phyloP scores from a whole-genome alignment of 2,329 filamentous ascomycete species.

The Stagonosporopsis cucurbitacearum region DNA sequence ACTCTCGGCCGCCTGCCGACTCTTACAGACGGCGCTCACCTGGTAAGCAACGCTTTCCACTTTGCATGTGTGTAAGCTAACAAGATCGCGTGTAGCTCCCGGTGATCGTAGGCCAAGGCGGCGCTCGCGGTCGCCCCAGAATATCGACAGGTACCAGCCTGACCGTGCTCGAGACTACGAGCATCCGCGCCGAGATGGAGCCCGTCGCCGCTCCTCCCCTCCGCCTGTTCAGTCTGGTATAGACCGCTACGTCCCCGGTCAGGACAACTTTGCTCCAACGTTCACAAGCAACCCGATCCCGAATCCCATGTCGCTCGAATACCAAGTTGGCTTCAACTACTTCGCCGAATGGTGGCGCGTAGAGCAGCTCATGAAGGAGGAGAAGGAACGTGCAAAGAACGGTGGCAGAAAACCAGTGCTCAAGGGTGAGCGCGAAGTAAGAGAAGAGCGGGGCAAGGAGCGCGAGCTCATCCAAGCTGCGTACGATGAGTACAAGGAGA shows the following conservation, averaged over 20 bases:
- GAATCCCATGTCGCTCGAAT: slow-evolving; percentile 75
- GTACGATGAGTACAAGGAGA: slow-evolving; percentile 70
- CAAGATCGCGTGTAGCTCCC: slow-evolving; percentile 21
- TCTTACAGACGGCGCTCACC: slow-evolving; percentile 68
- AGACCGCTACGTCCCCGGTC: slow-evolving; percentile 83
- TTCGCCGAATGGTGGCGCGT: slow-evolving; percentile 87
- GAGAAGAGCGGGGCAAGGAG: slow-evolving; percentile 80
- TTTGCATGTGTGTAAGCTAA: slow-evolving; percentile 11
- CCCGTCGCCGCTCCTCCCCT: slow-evolving; percentile 65
- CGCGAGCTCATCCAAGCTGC: slow-evolving; percentile 76
- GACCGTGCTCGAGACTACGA: slow-evolving; percentile 74
- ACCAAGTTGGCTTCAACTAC: slow-evolving; percentile 84
- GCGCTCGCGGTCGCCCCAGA: slow-evolving; percentile 74
- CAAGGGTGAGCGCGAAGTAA: slow-evolving; percentile 68
- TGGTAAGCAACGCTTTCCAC: slow-evolving; percentile 58
- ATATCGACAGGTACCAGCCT: slow-evolving; percentile 80
- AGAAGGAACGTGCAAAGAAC: slow-evolving; percentile 73
- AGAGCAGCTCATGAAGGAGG: slow-evolving; percentile 82
- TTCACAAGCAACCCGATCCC: slow-evolving; percentile 69
- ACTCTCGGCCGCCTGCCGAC: slow-evolving; percentile 59
- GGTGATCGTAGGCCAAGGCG: slow-evolving; percentile 47
- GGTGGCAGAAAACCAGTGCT: slow-evolving; percentile 71
- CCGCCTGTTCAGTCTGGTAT: slow-evolving; percentile 71
- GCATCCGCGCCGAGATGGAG: slow-evolving; percentile 65
- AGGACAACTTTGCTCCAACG: slow-evolving; percentile 62